Percentiles rank a stretch among this genome's conserved stretches.
Evolutionary conservation across 352 stramenopile genomes (phyloP).

Genomic region (Pythium volutum): DNA sequence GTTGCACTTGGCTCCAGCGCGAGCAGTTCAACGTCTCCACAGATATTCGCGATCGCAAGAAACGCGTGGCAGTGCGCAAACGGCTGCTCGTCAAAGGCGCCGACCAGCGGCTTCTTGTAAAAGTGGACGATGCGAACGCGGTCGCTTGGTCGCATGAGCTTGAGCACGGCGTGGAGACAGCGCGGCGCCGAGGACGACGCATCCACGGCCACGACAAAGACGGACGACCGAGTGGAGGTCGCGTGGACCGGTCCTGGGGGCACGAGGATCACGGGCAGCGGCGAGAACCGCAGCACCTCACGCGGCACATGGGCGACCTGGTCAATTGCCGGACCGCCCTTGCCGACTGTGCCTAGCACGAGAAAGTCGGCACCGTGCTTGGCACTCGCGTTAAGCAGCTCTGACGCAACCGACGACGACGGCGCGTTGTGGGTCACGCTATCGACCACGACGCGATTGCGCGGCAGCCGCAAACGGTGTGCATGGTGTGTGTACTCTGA

Average conservation of each 20-base stretch:
- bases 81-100: slow-evolving; percentile 29
- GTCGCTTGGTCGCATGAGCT: slow-evolving; percentile 50
- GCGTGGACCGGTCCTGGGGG: slow-evolving; percentile 49
- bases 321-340: slow-evolving; percentile 50
- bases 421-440: slow-evolving; percentile 22
- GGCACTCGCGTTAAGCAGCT: slow-evolving; percentile 34
- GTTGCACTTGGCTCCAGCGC: slow-evolving; percentile 35
- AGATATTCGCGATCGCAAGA: slow-evolving; percentile 28
- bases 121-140: slow-evolving; percentile 57
- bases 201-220: slow-evolving; percentile 61
- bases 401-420: slow-evolving; percentile 27
- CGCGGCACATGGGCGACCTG: slow-evolving; percentile 58
- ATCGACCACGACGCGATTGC: slow-evolving; percentile 37
- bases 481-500: slow-evolving; percentile 57
- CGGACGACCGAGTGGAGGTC: slow-evolving; percentile 34
- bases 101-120: slow-evolving; percentile 44
- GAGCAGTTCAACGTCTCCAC: slow-evolving; percentile 38
- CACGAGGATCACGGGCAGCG: slow-evolving; percentile 37
- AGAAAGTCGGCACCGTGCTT: slow-evolving; percentile 41
- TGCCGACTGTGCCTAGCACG: slow-evolving; percentile 54
- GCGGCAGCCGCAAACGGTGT: slow-evolving; percentile 35
- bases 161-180: slow-evolving; percentile 50
- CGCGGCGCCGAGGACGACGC: slow-evolving; percentile 15
- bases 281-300: slow-evolving; percentile 33
- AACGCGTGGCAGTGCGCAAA: slow-evolving; percentile 37